phyloP scores from a whole-genome alignment of 805 yeast genomes.

The Blastobotrys attinorum region DNA sequence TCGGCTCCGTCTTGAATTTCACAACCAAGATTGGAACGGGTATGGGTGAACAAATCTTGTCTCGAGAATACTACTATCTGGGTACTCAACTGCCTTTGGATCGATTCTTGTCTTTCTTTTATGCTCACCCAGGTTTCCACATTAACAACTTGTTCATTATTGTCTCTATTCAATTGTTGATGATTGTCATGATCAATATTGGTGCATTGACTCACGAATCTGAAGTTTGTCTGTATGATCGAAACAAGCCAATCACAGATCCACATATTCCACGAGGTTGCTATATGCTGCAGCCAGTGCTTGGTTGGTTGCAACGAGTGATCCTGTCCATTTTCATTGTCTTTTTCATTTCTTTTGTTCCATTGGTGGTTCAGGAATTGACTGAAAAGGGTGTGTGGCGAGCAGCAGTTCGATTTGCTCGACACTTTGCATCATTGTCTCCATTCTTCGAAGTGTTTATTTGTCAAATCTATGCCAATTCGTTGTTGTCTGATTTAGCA shows the following conservation, averaged over 20 bases:
- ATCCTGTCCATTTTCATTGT: slow-evolving; percentile 67
- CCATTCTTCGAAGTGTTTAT: slow-evolving; percentile 76
- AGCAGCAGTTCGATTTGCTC: slow-evolving; percentile 52
- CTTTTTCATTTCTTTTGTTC: slow-evolving; percentile 66
- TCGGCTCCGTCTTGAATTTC: slow-evolving; percentile 73
- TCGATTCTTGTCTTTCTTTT: slow-evolving; percentile 69
- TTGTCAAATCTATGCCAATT: slow-evolving; percentile 66
- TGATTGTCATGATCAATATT: slow-evolving; percentile 51
- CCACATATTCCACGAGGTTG: slow-evolving; percentile 61
- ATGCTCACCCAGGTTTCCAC: slow-evolving; percentile 85
- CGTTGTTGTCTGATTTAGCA: slow-evolving; percentile 57
- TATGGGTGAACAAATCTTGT: slow-evolving; percentile 82
- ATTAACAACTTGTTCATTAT: slow-evolving; percentile 69
- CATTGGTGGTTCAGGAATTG: slow-evolving; percentile 67
- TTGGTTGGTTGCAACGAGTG: slow-evolving; percentile 67
- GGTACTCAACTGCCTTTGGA: slow-evolving; percentile 73
- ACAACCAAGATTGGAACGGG: slow-evolving; percentile 85
- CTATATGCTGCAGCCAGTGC: slow-evolving; percentile 58
- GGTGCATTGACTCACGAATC: slow-evolving; percentile 58
- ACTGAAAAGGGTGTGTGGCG: slow-evolving; percentile 70
- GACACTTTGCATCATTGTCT: slow-evolving; percentile 63
- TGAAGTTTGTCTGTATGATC: slow-evolving; percentile 52
- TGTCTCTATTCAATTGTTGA: slow-evolving; percentile 56
- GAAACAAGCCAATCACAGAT: slow-evolving; percentile 52
- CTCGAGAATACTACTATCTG: slow-evolving; percentile 72